Evolutionary conservation across 2,329 filamentous ascomycete genomes (phyloP).

Genomic region (Gnomoniopsis sp.): DNA sequence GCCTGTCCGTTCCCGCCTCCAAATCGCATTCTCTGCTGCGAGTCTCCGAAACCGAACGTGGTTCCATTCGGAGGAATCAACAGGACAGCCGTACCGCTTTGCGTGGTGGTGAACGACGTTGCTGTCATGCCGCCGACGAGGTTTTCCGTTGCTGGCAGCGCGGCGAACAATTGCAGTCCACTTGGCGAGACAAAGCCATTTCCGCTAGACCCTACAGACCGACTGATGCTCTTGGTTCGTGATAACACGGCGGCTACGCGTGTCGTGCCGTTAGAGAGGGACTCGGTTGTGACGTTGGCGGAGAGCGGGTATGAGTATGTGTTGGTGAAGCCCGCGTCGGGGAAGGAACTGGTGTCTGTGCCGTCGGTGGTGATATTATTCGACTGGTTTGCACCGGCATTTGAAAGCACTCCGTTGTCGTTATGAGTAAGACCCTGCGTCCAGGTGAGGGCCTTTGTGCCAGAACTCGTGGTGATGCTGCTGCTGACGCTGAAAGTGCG

Average conservation of each 20-base stretch:
- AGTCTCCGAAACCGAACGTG: slow-evolving; percentile 50
- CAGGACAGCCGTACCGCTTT: slow-evolving; percentile 57
- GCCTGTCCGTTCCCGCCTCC: slow-evolving; percentile 33
- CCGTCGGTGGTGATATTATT: slow-evolving; percentile 29
- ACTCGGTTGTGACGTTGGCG: slow-evolving; percentile 37
- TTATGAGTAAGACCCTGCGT: slow-evolving; percentile 53
- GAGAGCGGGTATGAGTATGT: slow-evolving; percentile 58
- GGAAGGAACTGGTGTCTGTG: slow-evolving; percentile 22
- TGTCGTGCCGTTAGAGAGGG: slow-evolving; percentile 2
- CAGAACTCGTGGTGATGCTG: slow-evolving; percentile 43
- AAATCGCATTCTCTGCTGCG: slow-evolving; percentile 54
- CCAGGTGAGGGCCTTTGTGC: slow-evolving; percentile 43
- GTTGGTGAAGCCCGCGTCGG: slow-evolving; percentile 26
- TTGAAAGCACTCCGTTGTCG: slow-evolving; percentile 44
- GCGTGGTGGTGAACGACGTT: slow-evolving; percentile 44
- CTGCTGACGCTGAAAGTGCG: slow-evolving; percentile 54
- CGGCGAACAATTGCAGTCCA: slow-evolving; percentile 55
- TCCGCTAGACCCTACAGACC: slow-evolving; percentile 24
- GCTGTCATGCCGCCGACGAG: slow-evolving; percentile 26
- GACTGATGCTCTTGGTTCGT: slow-evolving; percentile 37
- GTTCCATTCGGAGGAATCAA: slow-evolving; percentile 39
- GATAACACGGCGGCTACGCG: slow-evolving; percentile 18
- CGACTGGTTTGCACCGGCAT: slow-evolving; percentile 39
- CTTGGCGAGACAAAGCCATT: slow-evolving; percentile 49
- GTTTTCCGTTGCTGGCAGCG: slow-evolving; percentile 22